Base-by-base conservation (phyloP, 78 protist species). In the Speleostelium caveatum region DNA sequence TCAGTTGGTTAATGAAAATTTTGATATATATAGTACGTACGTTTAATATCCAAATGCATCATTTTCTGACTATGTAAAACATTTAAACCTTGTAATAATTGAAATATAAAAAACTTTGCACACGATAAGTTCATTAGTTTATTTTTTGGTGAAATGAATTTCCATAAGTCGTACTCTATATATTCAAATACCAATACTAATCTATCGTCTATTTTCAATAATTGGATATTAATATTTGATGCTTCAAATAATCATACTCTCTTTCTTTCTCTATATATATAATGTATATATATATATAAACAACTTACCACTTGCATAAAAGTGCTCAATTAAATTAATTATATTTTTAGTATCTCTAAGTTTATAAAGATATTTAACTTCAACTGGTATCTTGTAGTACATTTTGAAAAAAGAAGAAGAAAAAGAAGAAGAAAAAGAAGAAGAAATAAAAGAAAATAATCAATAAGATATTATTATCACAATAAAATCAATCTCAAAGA, bases 41-140 rank as follows among this genome's bases (percentile, higher is more conserved):
- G 88, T 66, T 79, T 79, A 26, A 79, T 79, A 67, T 79, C 88
- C 36, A 79, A 66, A 56, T 79, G 88, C 88, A 79, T 79, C 1
- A 79, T 67, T 17, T 41, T 51, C 24, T 67, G 59, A 53, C 58
- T 67, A n/a, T 79, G 88, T 22, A 69, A 55, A 36, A 66, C 62
- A 21, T 79, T 30, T 2, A 79, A 17, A 14, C 88, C 88, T 4
- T 45, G 38, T 21, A 79, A 38, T 36, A 87, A 56, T 56, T 79
- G 88, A 2, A 42, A 59, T 22, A 79, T 67, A 53, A 79, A 77
- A 56, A 55, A 67, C 55, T 79, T 79, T 7, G 56, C 55, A 28
- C 75, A 66, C 4, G 88, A 32, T 59, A 79, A 55, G 21, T 75
- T 55, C 42, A 77, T 35, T 17, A 53, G 35, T 42, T 53, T 79